Percentiles rank a stretch among this genome's conserved stretches.
Conservation (phyloP, 257 asterid genomes). For the Solanum sparsipilum region DNA sequence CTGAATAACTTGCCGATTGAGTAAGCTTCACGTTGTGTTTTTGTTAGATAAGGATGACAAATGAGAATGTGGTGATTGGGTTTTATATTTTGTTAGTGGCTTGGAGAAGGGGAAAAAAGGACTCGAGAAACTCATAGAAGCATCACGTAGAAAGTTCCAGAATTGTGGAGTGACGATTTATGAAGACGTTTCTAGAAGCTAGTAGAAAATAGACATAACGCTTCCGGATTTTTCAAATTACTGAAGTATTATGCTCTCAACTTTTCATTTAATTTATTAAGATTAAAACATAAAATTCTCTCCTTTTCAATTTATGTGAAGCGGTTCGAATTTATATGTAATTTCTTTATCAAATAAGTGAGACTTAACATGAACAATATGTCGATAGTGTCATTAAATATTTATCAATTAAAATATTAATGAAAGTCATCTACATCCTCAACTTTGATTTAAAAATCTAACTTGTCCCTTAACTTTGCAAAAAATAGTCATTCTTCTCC, state of each 20-base stretch:
- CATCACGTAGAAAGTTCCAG: background rate
- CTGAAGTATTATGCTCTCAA: background rate
- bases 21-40: background rate
- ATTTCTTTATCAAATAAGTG: background rate
- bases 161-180: background rate
- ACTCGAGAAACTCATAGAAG: conserved; percentile 3
- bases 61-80: background rate
- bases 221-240: background rate
- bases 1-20: background rate
- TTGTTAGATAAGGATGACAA: background rate
- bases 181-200: conserved; percentile 5
- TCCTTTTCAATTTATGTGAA: no score
- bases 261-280: no score
- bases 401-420: no score
- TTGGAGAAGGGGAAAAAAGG: conserved; percentile 17
- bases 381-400: no score
- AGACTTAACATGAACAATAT: background rate
- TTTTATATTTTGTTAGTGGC: background rate
- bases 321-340: no score
- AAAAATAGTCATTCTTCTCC: background rate
- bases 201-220: background rate
- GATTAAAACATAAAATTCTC: no score
- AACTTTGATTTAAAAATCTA: background rate
- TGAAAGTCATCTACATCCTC: no score
- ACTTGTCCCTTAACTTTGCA: background rate